These are phyloP conservation scores for Tetrapisispora namnaoensis DNA, from an alignment of 805 yeast genomes.

Conservation along the genomic window DNA sequence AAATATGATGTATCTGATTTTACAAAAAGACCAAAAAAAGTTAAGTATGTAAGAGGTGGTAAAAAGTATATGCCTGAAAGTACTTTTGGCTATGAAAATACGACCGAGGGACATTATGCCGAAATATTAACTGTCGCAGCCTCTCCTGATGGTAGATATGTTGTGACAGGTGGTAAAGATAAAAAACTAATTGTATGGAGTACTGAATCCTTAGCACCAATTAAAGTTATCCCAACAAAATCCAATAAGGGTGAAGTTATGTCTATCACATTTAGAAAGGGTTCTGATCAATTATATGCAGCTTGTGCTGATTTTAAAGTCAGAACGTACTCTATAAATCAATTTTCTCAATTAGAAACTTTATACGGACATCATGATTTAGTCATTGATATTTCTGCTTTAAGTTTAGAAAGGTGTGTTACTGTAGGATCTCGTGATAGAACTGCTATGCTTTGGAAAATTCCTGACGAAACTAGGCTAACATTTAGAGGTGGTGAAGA, in stretches of 20 bases:
- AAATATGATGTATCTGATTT: conserved; percentile 64
- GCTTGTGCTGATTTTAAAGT: conserved; percentile 89
- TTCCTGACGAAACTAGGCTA: conserved; percentile 86
- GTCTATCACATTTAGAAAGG: conserved; percentile 67
- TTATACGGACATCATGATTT: conserved; percentile 93
- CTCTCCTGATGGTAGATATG: conserved; percentile 75
- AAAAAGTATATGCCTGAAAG: conserved; percentile 32
- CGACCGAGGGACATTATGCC: conserved; percentile 63
- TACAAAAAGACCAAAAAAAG: conserved; percentile 50
- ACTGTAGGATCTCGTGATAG: conserved; percentile 94
- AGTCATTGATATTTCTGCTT: conserved; percentile 71
- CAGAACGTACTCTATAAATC: conserved; percentile 77
- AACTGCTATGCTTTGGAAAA: conserved; percentile 94
- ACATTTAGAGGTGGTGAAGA: conserved; percentile 87
- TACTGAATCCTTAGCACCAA: conserved; percentile 61
- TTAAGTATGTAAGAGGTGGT: conserved; percentile 61
- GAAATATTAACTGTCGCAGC: conserved; percentile 73
- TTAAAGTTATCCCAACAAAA: conserved; percentile 67
- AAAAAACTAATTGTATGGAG: conserved; percentile 79
- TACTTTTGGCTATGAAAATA: conserved; percentile 35
- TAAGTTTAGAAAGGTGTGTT: conserved; percentile 83
- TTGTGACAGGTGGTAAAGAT: conserved; percentile 88
- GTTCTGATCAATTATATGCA: conserved; percentile 77
- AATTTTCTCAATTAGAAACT: conserved; percentile 80
- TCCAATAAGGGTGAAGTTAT: conserved; percentile 64